A percentile compares a stretch with the other conserved stretches of the same genome.
Evolutionary conservation across 129 eudicot genomes (phyloP).

Genomic region (Chrysanthemum makinoi): DNA sequence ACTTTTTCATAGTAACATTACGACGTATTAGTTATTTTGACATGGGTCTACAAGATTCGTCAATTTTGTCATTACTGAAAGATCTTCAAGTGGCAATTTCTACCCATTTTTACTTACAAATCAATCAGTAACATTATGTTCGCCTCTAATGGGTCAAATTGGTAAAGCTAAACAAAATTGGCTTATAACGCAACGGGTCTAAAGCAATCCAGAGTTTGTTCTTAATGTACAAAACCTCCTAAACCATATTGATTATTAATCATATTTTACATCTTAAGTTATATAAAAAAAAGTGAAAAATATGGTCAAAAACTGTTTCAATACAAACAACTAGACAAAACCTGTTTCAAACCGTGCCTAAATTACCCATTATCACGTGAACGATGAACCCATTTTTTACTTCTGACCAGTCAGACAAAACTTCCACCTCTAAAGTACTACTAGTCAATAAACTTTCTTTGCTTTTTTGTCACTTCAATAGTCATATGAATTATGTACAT

Average conservation of each 20-base stretch:
- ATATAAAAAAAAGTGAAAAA: not conserved
- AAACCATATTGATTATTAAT: not conserved
- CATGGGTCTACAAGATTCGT: slow-evolving; percentile 6
- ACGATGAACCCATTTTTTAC: not conserved
- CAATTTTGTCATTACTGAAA: not conserved
- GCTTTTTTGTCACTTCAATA: not conserved
- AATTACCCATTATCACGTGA: not conserved
- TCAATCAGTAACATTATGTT: not conserved
- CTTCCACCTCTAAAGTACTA: not conserved
- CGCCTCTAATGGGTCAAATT: not conserved
- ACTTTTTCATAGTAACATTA: slow-evolving; percentile 1
- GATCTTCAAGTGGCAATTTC: not conserved
- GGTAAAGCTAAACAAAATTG: not conserved
- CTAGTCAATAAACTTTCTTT: not conserved
- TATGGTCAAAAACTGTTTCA: not conserved
- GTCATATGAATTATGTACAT: slow-evolving; percentile 4
- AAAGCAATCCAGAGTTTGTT: not conserved
- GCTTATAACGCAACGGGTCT: not conserved
- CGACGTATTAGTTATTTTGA: not conserved
- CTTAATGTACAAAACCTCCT: not conserved
- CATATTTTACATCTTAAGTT: not conserved
- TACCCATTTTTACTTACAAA: not conserved
- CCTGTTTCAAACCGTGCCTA: not conserved
- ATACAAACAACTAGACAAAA: not conserved
- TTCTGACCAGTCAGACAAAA: not conserved